Evolutionary conservation across 495 filamentous ascomycete species (phyloP).

Genomic region (Glonium stellatum): DNA sequence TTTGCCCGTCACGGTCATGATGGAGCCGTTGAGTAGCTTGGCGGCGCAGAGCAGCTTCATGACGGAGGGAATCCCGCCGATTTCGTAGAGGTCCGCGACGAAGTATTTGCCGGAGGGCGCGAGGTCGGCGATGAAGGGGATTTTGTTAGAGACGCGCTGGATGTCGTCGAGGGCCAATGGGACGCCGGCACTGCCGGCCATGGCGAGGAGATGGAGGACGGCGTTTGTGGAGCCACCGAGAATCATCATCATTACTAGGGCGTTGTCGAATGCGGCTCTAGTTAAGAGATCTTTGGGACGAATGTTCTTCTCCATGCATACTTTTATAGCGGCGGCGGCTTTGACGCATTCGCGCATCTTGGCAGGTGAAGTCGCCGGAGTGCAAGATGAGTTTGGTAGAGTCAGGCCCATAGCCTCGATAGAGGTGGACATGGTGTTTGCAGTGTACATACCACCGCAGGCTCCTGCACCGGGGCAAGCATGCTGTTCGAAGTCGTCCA

Average conservation of each 20-base stretch:
- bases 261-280: constrained; percentile 83
- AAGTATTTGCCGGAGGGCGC: constrained; percentile 81
- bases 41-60: constrained; percentile 86
- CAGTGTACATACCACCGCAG: constrained; percentile 96
- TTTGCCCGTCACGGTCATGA: constrained; percentile 86
- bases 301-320: constrained; percentile 83
- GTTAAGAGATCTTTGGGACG: constrained; percentile 78
- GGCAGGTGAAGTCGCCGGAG: constrained; percentile 76
- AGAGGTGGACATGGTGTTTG: constrained; percentile 95
- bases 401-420: constrained; percentile 94
- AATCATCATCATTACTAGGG: constrained; percentile 86
- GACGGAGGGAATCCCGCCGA: constrained; percentile 85
- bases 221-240: constrained; percentile 88
- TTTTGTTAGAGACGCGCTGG: constrained; percentile 78
- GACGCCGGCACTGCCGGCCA: constrained; percentile 84
- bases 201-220: constrained; percentile 89
- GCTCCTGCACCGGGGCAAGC: constrained; percentile 87
- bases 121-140: constrained; percentile 89
- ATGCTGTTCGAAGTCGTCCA: constrained; percentile 78
- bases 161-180: constrained; percentile 80
- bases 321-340: constrained; percentile 76
- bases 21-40: constrained; percentile 71
- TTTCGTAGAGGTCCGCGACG: constrained; percentile 92
- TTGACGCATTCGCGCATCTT: constrained; percentile 90
- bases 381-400: constrained; percentile 84